Evolutionary conservation across 1,139 yeast genomes (phyloP), one percentile per base, ranked within the genome.

Genomic region (Yamadazyma mexicana): DNA sequence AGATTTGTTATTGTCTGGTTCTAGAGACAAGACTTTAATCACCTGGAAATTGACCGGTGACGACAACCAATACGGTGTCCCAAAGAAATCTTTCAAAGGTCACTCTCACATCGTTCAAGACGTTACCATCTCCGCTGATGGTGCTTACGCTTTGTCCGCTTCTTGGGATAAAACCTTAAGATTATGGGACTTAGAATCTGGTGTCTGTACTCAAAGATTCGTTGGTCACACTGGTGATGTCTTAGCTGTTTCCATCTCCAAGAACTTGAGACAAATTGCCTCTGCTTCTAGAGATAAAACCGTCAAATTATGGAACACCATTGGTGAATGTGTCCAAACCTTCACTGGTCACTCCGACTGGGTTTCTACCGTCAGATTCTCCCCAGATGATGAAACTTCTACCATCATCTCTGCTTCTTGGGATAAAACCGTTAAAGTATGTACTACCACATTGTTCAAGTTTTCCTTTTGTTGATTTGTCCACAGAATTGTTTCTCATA

Each of bases 151-250:
- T 66, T 80, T 92, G 71, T 92, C 98, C 55, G 97, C 96, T 64
- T 94, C 98, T 64, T 92, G 99, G 99, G 98, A 92, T 73, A 88
- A 86, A 80, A 91, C 98, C 67, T 81, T 94, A 73, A 94, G 98
- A 83, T 86, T 92, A 69, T 92, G 99, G 99, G 92, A 88, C 73
- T 81, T 92, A 65, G 84, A 83, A 70, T 81, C 94, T 61, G 99
- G 98, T 79, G 87, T 84, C 74, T 84, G 92, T 66, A 79, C 89
- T 75, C 82, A 81, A 71, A 91, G 97, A 78, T 92, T 92, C 69
- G 96, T 86, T 58, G 99, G 98, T 66, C 99, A 92, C 95, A 82
- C 81, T 57, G 87, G 91, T 67, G 99, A 92, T 72, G 98, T 92
- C 57, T 79, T 91, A 76, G 89, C 98, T 51, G 97, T 92, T 62